These are phyloP conservation scores for Termitomyces sp. DNA, from an alignment of 768 basidiomycete species.

Conservation along the genomic window DNA sequence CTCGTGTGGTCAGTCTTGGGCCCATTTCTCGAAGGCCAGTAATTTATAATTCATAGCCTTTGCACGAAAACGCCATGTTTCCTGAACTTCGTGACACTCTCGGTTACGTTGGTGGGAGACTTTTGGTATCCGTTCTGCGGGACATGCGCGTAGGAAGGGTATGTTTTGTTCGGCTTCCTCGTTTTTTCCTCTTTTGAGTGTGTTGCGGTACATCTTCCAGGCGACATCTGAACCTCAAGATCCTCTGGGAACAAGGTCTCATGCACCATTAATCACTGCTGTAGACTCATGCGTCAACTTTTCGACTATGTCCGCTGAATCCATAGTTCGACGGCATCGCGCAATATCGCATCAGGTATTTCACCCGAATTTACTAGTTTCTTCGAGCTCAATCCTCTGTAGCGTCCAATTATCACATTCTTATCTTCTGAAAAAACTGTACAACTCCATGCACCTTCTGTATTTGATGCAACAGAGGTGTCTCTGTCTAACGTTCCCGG, in stretches of 20 bases:
- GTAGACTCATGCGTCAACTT: slow-evolving; percentile 55
- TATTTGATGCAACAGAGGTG: slow-evolving; percentile 7
- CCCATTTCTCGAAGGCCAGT: not conserved
- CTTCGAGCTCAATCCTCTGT: not conserved
- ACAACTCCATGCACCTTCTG: slow-evolving; percentile 33
- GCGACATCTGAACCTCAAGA: slow-evolving; percentile 45
- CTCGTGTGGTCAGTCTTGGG: slow-evolving; percentile 44
- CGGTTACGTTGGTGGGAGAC: slow-evolving; percentile 57
- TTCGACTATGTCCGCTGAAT: slow-evolving; percentile 44
- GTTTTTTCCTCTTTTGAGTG: not conserved
- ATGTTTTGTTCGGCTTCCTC: slow-evolving; percentile 9
- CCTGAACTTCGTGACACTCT: slow-evolving; percentile 48
- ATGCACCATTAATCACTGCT: slow-evolving; percentile 57
- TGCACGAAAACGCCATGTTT: slow-evolving; percentile 52
- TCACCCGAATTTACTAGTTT: not conserved
- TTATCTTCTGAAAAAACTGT: slow-evolving; percentile 28
- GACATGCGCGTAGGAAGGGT: slow-evolving; percentile 56
- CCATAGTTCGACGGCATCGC: slow-evolving; percentile 49
- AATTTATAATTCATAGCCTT: slow-evolving; percentile 29
- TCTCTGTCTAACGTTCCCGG: slow-evolving; percentile 27
- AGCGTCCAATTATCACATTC: slow-evolving; percentile 30
- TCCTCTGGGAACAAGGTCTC: slow-evolving; percentile 25
- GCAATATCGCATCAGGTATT: slow-evolving; percentile 68
- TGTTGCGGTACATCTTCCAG: slow-evolving; percentile 24
- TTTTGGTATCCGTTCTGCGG: slow-evolving; percentile 68